phyloP scores from a whole-genome alignment of 2,329 filamentous ascomycete genomes.

The Fusarium sp. region DNA sequence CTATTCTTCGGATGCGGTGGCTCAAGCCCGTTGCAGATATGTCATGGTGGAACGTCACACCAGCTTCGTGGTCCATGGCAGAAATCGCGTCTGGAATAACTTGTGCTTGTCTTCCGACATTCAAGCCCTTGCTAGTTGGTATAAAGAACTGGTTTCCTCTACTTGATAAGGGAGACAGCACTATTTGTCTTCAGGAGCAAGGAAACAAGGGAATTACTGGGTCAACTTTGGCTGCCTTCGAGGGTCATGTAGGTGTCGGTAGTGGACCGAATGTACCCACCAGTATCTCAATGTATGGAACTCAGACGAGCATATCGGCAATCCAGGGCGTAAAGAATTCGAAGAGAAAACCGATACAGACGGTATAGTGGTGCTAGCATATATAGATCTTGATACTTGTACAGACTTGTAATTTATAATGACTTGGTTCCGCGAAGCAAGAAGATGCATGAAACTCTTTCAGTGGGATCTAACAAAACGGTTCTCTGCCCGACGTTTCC shows the following conservation, averaged over 20 bases:
- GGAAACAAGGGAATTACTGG: background rate
- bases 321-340: background rate
- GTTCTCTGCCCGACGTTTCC: background rate
- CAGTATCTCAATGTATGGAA: slow-evolving; percentile 4
- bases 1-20: slow-evolving; percentile 35
- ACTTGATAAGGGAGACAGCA: background rate
- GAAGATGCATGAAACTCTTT: background rate
- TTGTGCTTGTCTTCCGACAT: slow-evolving; percentile 37
- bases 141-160: background rate
- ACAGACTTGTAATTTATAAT: background rate
- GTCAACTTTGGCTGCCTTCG: background rate
- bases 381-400: background rate
- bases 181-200: background rate
- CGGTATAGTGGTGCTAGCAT: too few species aligned
- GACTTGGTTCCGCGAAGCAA: accelerated
- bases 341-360: background rate
- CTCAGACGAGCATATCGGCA: slow-evolving; percentile 10
- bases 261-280: background rate
- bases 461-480: background rate
- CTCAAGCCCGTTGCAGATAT: slow-evolving; percentile 12
- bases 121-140: slow-evolving; percentile 1
- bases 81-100: slow-evolving; percentile 35
- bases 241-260: background rate
- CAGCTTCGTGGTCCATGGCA: slow-evolving; percentile 33
- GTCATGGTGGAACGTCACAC: slow-evolving; percentile 35